Percentiles rank a stretch among this genome's conserved stretches.
These are phyloP conservation scores for Gorgonomyces haynaldii DNA, from an alignment of 192 early-diverging fungal species.

Conservation along the genomic window DNA sequence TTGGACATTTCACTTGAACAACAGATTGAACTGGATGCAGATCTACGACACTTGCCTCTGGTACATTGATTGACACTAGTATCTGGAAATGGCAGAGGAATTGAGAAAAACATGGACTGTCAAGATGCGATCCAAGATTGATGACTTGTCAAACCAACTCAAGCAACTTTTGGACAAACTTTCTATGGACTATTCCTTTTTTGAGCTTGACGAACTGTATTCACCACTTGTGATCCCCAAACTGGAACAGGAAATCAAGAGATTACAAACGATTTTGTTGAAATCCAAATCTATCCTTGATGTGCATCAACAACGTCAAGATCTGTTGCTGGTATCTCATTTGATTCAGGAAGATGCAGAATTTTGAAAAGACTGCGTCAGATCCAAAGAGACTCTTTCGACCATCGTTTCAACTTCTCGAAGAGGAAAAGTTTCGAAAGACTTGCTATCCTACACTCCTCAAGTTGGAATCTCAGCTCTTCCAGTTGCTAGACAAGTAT, in stretches of 20 bases:
- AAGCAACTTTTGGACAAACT: slow-evolving; percentile 25
- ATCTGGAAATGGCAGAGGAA: slow-evolving; percentile 14
- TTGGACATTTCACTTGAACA: no score
- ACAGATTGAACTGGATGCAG: no score
- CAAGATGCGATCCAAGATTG: slow-evolving; percentile 24
- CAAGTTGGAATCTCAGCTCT: slow-evolving; percentile 46
- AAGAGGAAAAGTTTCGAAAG: slow-evolving; percentile 73
- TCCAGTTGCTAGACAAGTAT: slow-evolving; percentile 35
- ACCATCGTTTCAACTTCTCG: slow-evolving; percentile 64
- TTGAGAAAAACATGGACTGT: slow-evolving; percentile 17
- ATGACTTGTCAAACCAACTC: slow-evolving; percentile 13
- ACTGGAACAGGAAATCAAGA: slow-evolving; percentile 13
- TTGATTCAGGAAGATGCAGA: slow-evolving; percentile 50
- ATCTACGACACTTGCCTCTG: no score
- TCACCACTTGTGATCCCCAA: slow-evolving; percentile 18
- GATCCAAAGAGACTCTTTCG: slow-evolving; percentile 64
- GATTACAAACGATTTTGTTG: slow-evolving; percentile 12
- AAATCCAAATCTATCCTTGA: slow-evolving; percentile 13
- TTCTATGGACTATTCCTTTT: slow-evolving; percentile 7
- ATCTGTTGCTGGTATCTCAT: no score
- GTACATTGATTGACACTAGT: slow-evolving; percentile 14
- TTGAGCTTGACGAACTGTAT: slow-evolving; percentile 18
- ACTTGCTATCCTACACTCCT: slow-evolving; percentile 62
- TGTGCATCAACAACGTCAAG: slow-evolving; percentile 15
- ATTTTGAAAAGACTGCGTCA: slow-evolving; percentile 64